These are phyloP conservation scores for Mycena rebaudengoi DNA, from an alignment of 768 basidiomycete genomes.

Conservation along the genomic window DNA sequence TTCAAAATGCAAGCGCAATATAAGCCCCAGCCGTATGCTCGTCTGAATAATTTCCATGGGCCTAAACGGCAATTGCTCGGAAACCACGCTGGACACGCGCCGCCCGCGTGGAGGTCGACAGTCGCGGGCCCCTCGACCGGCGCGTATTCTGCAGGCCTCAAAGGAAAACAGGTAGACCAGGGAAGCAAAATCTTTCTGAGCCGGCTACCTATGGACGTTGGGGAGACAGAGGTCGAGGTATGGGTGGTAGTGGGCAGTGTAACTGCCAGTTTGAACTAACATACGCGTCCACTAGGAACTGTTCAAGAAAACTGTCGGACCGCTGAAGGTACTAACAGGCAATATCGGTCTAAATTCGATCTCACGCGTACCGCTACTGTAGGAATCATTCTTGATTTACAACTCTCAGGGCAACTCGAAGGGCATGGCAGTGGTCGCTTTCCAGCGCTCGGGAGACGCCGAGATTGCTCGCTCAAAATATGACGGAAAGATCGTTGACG, in stretches of 20 bases:
- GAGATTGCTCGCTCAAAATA: slow-evolving; percentile 70
- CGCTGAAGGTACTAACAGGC: too few relatives aligned
- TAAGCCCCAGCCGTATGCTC: slow-evolving; percentile 27
- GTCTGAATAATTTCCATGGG: slow-evolving; percentile 58
- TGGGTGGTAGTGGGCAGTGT: slow-evolving; percentile 19
- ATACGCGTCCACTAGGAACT: slow-evolving; percentile 61
- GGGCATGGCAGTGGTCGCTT: slow-evolving; percentile 81
- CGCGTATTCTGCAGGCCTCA: slow-evolving; percentile 28
- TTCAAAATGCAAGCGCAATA: slow-evolving; percentile 22
- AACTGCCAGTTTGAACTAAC: neutral
- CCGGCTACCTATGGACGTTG: slow-evolving; percentile 72
- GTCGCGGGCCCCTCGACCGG: slow-evolving; percentile 27
- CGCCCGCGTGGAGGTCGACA: slow-evolving; percentile 73
- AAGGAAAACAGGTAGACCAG: slow-evolving; percentile 41
- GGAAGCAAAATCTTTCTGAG: slow-evolving; percentile 78
- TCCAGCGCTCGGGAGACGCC: slow-evolving; percentile 72
- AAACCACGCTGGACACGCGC: slow-evolving; percentile 59
- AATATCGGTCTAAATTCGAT: too few relatives aligned
- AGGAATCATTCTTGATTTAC: slow-evolving; percentile 75
- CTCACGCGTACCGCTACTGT: too few relatives aligned
- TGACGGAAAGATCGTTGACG: slow-evolving; percentile 80
- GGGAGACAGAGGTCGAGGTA: slow-evolving; percentile 74
- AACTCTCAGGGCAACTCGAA: slow-evolving; percentile 80
- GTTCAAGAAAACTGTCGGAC: slow-evolving; percentile 80
- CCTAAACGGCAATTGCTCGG: slow-evolving; percentile 67